These are phyloP conservation scores for Neoboletus subvelutipes DNA, from an alignment of 768 basidiomycete species.

Conservation along the genomic window DNA sequence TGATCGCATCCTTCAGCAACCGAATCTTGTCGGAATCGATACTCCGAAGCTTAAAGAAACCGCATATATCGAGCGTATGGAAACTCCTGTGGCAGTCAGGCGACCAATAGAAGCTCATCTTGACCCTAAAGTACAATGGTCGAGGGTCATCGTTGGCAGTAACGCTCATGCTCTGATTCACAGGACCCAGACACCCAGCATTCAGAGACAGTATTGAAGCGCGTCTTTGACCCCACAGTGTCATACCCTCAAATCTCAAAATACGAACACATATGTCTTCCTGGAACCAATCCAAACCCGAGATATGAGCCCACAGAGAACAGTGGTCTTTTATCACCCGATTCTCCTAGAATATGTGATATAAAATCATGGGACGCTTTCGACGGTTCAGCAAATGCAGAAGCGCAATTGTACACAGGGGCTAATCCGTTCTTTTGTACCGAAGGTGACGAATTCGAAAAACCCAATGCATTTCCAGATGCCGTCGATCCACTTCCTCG, in stretches of 20 bases:
- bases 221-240: not conserved
- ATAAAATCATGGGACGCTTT: not conserved
- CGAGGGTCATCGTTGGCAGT: not conserved
- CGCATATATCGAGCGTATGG: not conserved
- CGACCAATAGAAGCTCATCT: not conserved
- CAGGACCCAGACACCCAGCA: constrained; percentile 1
- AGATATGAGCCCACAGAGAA: not conserved
- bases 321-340: not conserved
- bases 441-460: not conserved
- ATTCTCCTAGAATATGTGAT: not conserved
- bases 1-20: constrained; percentile 26
- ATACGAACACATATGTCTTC: too few relatives aligned
- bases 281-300: not conserved
- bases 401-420: not conserved
- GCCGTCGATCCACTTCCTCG: constrained; percentile 10
- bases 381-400: constrained; percentile 4
- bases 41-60: not conserved
- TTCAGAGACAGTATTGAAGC: not conserved
- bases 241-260: not conserved
- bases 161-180: constrained; percentile 4
- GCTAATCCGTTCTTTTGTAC: not conserved
- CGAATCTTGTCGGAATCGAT: constrained; percentile 26
- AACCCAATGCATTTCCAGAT: not conserved
- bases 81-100: not conserved
- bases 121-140: constrained; percentile 13